Percentiles rank a stretch among this genome's conserved stretches.
These are phyloP conservation scores for Takashimella tepidaria DNA, from an alignment of 1,284 basidiomycete species.

Conservation along the genomic window DNA sequence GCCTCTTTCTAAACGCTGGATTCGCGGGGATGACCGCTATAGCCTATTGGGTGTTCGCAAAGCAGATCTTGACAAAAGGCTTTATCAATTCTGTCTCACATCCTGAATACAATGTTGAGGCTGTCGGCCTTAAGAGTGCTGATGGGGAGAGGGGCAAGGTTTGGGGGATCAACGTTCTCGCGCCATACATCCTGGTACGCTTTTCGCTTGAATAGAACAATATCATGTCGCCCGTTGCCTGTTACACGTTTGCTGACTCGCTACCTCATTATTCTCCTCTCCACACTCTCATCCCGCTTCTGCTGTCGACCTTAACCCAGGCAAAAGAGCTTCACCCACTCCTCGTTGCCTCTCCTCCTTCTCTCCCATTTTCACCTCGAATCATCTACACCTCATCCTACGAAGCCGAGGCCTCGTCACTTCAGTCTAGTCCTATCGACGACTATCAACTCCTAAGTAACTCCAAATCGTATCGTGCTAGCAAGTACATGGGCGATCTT, in stretches of 20 bases:
- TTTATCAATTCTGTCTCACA: constrained; percentile 52
- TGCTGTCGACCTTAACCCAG: constrained; percentile 19
- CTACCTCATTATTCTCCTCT: constrained; percentile 55
- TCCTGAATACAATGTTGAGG: constrained; percentile 62
- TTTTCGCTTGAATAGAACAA: too few species aligned
- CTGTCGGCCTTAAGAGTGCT: constrained; percentile 57
- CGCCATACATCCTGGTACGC: constrained; percentile 74
- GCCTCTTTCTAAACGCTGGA: constrained; percentile 78
- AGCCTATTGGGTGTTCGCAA: constrained; percentile 53
- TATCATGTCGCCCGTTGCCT: too few species aligned
- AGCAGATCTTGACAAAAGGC: constrained; percentile 54
- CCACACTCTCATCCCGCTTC: constrained; percentile 36
- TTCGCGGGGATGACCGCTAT: constrained; percentile 57
- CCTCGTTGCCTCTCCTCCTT: constrained; percentile 36
- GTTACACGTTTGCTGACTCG: background rate
- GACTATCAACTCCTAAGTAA: constrained; percentile 71
- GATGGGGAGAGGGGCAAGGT: constrained; percentile 69
- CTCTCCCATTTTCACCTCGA: constrained; percentile 53
- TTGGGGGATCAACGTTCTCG: constrained; percentile 82
- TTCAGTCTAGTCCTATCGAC: constrained; percentile 49
- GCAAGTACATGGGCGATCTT: constrained; percentile 77
- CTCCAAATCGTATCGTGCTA: constrained; percentile 61
- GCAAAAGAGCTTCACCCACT: constrained; percentile 39
- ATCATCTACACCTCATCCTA: constrained; percentile 77
- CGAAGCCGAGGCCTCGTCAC: constrained; percentile 57